Percentiles rank a stretch among this genome's conserved stretches.
Evolutionary conservation across 768 basidiomycete species (phyloP).

Genomic region (Lactifluus hygrophoroides): DNA sequence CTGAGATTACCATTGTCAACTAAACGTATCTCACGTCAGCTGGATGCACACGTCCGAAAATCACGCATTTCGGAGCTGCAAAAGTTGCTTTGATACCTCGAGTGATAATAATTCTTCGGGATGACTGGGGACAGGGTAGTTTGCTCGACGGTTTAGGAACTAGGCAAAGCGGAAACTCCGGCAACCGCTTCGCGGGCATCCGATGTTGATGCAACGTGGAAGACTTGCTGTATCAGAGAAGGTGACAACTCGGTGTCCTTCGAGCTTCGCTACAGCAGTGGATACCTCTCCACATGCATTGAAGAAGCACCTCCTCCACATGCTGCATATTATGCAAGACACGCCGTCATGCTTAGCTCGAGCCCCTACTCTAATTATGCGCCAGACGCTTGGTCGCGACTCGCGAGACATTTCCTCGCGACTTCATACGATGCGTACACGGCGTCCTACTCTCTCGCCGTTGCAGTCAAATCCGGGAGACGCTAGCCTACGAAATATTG

Average conservation of each 20-base stretch:
- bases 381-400: neutral
- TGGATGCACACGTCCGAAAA: neutral
- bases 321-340: neutral
- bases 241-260: neutral
- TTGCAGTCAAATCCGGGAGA: neutral
- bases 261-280: neutral
- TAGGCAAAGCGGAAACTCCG: neutral
- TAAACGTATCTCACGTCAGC: neutral
- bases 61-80: neutral
- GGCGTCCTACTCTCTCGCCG: neutral
- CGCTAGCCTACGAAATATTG: neutral
- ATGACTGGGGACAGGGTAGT: neutral
- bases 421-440: neutral
- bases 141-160: neutral
- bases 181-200: neutral
- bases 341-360: conserved; percentile 9
- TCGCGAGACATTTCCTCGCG: neutral
- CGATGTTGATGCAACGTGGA: neutral
- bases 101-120: neutral
- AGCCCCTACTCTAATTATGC: neutral
- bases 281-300: neutral
- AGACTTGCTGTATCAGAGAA: neutral
- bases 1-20: neutral
- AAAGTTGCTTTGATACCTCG: neutral
- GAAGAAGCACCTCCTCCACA: too few species aligned